Evolutionary conservation across 1,284 basidiomycete species (phyloP).

Genomic region (Porodaedalea pini): DNA sequence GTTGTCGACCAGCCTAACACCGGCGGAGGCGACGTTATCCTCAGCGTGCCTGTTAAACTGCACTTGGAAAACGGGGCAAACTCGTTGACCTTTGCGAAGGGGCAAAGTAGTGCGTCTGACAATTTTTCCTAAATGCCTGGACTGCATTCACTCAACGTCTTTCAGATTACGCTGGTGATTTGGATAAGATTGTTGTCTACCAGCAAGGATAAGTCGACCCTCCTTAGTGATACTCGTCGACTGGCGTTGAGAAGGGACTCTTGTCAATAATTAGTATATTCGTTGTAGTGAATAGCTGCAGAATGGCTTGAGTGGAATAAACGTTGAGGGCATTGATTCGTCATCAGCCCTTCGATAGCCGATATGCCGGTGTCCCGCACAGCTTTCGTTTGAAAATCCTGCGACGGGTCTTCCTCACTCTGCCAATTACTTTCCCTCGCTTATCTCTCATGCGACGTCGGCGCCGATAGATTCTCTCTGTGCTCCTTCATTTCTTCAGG

Average conservation of each 20-base stretch:
- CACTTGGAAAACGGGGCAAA: slow-evolving; percentile 49
- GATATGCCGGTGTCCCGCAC: slow-evolving; percentile 1
- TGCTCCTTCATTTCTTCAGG: neutral
- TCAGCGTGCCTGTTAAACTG: slow-evolving; percentile 56
- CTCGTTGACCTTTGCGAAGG: slow-evolving; percentile 46
- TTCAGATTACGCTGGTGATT: slow-evolving; percentile 54
- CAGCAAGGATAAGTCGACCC: slow-evolving; percentile 8
- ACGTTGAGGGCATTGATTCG: neutral
- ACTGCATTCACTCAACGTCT: slow-evolving; percentile 1
- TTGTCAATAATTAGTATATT: too few relatives aligned
- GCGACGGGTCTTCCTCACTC: neutral
- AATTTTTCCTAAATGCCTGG: neutral
- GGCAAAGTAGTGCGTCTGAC: slow-evolving; percentile 46
- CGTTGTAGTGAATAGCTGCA: too few relatives aligned
- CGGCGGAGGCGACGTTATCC: slow-evolving; percentile 47
- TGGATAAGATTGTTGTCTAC: slow-evolving; percentile 62
- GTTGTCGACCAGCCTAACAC: slow-evolving; percentile 56
- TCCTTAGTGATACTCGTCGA: neutral
- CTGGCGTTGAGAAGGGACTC: neutral
- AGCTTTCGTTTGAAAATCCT: neutral
- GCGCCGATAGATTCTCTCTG: slow-evolving; percentile 9
- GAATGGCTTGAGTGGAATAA: neutral
- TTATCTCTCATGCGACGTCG: slow-evolving; percentile 12
- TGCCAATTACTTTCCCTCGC: neutral
- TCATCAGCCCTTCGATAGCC: neutral